These are phyloP conservation scores for Xerocomus minutiporus DNA, from an alignment of 1,284 basidiomycete genomes.

Conservation along the genomic window DNA sequence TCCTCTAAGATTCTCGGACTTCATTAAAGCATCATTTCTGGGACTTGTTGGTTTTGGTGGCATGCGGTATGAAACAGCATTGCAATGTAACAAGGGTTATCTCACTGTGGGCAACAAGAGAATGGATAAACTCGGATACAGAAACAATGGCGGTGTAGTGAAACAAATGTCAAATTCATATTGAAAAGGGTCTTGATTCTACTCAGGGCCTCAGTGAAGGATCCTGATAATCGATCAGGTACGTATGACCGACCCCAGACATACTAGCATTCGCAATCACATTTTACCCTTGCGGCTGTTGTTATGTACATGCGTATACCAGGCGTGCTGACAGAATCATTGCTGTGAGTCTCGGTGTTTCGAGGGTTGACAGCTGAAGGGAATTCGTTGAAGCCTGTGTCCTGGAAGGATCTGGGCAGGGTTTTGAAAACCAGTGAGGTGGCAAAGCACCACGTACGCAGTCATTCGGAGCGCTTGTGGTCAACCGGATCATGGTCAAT, in stretches of 20 bases:
- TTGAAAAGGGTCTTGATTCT: not conserved
- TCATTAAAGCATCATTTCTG: not conserved
- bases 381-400: not conserved
- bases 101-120: not conserved
- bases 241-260: not conserved
- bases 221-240: not conserved
- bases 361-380: not conserved
- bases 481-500: not conserved
- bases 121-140: not conserved
- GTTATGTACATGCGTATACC: not conserved
- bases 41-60: not conserved
- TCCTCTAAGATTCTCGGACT: not conserved
- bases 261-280: not conserved
- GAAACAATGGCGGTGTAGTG: not conserved
- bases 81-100: not conserved
- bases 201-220: not conserved
- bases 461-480: not conserved
- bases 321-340: not conserved
- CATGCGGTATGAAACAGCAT: not conserved
- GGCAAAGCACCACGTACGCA: not conserved
- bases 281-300: not conserved
- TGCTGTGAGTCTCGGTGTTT: not conserved
- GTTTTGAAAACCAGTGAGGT: not conserved
- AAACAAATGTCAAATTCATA: not conserved
- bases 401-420: not conserved